Percentiles rank a stretch among this genome's conserved stretches.
Evolutionary conservation across 768 basidiomycete genomes (phyloP).

Genomic region (Rhizopogon salebrosus): DNA sequence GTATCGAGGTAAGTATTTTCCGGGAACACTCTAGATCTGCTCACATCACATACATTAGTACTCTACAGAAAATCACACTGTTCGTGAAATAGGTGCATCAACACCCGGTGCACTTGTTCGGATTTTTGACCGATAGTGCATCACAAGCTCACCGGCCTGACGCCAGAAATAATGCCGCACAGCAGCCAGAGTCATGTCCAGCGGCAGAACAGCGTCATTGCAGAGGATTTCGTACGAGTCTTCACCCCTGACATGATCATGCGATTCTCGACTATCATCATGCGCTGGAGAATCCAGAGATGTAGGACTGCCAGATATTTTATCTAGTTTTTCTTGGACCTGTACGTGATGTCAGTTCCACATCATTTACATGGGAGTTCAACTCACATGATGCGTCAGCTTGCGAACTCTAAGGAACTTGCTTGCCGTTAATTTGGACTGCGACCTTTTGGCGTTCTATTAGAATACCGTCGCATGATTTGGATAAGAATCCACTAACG

Average conservation of each 20-base stretch:
- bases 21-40: background rate
- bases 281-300: slow-evolving; percentile 20
- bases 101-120: slow-evolving; percentile 1
- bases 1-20: too few species aligned
- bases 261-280: slow-evolving; percentile 32
- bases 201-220: slow-evolving; percentile 76
- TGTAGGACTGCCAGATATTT: slow-evolving; percentile 33
- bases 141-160: slow-evolving; percentile 62
- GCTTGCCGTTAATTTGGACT: slow-evolving; percentile 86
- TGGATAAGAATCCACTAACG: slow-evolving; percentile 46
- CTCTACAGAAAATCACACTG: background rate
- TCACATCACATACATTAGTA: background rate
- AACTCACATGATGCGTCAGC: slow-evolving; percentile 71
- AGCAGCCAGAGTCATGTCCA: slow-evolving; percentile 86
- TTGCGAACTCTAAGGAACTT: slow-evolving; percentile 83
- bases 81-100: slow-evolving; percentile 1
- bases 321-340: slow-evolving; percentile 84
- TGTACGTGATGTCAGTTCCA: slow-evolving; percentile 23
- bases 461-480: background rate
- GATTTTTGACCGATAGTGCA: slow-evolving; percentile 65
- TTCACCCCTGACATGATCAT: slow-evolving; percentile 40
- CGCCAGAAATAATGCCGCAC: slow-evolving; percentile 90
- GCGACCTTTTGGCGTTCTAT: slow-evolving; percentile 40
- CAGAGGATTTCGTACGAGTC: slow-evolving; percentile 85
- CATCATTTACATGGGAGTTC: background rate